A percentile compares a stretch with the other conserved stretches of the same genome.
phyloP scores from a whole-genome alignment of 179 eudicot genomes.

The Carnegiea gigantea region DNA sequence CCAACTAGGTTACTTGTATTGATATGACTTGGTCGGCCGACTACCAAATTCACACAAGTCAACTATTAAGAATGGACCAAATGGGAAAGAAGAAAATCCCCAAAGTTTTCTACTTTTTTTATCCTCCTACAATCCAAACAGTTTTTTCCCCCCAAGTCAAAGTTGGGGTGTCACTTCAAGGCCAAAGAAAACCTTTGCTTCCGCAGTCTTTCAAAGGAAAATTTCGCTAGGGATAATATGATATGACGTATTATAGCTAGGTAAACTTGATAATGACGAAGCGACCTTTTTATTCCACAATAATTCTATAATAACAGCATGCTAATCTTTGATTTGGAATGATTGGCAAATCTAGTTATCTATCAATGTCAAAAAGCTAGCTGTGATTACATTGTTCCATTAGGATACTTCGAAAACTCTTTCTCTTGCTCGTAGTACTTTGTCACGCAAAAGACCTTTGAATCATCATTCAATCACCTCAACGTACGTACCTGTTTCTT shows the following conservation, averaged over 20 bases:
- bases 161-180: neutral
- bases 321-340: neutral
- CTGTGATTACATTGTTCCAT: constrained; percentile 13
- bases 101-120: too few species aligned
- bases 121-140: too few species aligned
- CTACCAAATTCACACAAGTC: too few species aligned
- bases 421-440: neutral
- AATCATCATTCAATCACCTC: neutral
- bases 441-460: constrained; percentile 21
- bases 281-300: neutral
- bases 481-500: neutral
- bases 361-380: constrained; percentile 18
- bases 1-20: too few species aligned
- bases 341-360: constrained; percentile 13
- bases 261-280: neutral
- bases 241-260: neutral
- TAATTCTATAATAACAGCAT: neutral
- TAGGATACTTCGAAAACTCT: neutral
- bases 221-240: neutral
- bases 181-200: neutral
- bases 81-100: too few species aligned
- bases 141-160: neutral
- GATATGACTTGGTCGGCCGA: too few species aligned
- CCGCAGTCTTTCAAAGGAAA: neutral
- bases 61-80: too few species aligned